Evolutionary conservation across 1,139 yeast genomes (phyloP).

Genomic region (Sugiyamaella grinbergsii): DNA sequence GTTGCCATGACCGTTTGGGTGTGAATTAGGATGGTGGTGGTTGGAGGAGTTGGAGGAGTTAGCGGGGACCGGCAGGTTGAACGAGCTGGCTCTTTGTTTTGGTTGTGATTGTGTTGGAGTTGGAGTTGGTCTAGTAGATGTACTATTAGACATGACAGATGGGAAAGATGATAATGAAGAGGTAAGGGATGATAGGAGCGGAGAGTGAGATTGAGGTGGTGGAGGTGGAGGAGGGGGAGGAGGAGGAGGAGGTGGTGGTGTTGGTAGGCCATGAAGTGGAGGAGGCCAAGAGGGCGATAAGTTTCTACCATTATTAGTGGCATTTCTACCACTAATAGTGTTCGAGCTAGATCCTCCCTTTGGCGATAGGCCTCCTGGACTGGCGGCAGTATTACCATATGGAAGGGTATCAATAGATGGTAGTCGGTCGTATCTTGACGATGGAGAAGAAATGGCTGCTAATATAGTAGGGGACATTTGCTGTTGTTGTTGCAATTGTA

Average conservation of each 20-base stretch:
- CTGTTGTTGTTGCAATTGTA: slow-evolving; percentile 6
- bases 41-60: slow-evolving; percentile 19
- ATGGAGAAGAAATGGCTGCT: slow-evolving; percentile 20
- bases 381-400: neutral
- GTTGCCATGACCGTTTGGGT: slow-evolving; percentile 19
- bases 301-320: slow-evolving; percentile 10
- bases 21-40: neutral
- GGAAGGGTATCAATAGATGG: slow-evolving; percentile 37
- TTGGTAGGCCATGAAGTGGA: slow-evolving; percentile 17
- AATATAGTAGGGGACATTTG: slow-evolving; percentile 12
- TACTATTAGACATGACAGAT: slow-evolving; percentile 7
- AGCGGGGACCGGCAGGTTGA: no score
- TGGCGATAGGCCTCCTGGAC: slow-evolving; percentile 2
- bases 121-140: neutral
- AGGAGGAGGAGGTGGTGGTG: slow-evolving; percentile 19
- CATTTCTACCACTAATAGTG: slow-evolving; percentile 21
- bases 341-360: slow-evolving; percentile 4
- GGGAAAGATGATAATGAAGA: slow-evolving; percentile 9
- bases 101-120: no score
- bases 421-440: slow-evolving; percentile 29
- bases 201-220: slow-evolving; percentile 14
- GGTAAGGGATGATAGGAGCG: slow-evolving; percentile 11
- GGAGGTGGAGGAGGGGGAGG: slow-evolving; percentile 19
- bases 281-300: slow-evolving; percentile 25
- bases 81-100: slow-evolving; percentile 22